A percentile compares a stretch with the other conserved stretches of the same genome.
Conservation (phyloP, 768 basidiomycete species). For the Hypholoma sublateritium region DNA sequence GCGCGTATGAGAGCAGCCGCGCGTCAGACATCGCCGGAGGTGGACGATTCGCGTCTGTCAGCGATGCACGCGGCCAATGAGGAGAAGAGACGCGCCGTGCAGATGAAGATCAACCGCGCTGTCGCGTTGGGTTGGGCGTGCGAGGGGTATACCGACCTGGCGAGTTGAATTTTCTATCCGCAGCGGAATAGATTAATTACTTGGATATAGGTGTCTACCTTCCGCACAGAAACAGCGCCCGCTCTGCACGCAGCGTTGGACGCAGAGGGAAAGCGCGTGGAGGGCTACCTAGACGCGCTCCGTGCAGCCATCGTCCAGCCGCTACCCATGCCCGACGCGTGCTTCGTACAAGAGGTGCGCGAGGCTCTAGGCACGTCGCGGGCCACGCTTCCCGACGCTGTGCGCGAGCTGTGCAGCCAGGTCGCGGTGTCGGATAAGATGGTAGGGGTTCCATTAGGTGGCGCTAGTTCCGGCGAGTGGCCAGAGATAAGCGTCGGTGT, state of each 20-base stretch:
- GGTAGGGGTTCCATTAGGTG: background rate
- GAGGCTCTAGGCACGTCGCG: slow-evolving; percentile 8
- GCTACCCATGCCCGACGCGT: background rate
- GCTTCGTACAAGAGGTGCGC: slow-evolving; percentile 10
- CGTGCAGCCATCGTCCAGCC: slow-evolving; percentile 10
- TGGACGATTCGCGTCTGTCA: slow-evolving; percentile 4
- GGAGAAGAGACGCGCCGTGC: slow-evolving; percentile 16
- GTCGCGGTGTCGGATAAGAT: slow-evolving; percentile 10
- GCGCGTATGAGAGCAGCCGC: slow-evolving; percentile 12
- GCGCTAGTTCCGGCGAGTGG: background rate
- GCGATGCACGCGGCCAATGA: slow-evolving; percentile 5
- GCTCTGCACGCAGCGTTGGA: slow-evolving; percentile 17
- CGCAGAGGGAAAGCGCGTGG: slow-evolving; percentile 17
- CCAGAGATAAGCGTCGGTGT: background rate
- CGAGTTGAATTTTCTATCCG: slow-evolving; percentile 6
- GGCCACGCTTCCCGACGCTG: background rate
- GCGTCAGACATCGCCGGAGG: background rate
- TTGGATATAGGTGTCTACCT: slow-evolving; percentile 22
- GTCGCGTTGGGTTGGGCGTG: slow-evolving; percentile 25
- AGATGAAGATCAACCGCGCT: slow-evolving; percentile 20
- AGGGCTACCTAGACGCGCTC: slow-evolving; percentile 25
- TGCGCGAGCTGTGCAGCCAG: background rate
- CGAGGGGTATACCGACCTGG: slow-evolving; percentile 25
- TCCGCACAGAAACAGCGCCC: slow-evolving; percentile 21
- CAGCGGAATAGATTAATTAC: background rate